phyloP scores from a whole-genome alignment of 495 filamentous ascomycete genomes.

The Collariella sp. region DNA sequence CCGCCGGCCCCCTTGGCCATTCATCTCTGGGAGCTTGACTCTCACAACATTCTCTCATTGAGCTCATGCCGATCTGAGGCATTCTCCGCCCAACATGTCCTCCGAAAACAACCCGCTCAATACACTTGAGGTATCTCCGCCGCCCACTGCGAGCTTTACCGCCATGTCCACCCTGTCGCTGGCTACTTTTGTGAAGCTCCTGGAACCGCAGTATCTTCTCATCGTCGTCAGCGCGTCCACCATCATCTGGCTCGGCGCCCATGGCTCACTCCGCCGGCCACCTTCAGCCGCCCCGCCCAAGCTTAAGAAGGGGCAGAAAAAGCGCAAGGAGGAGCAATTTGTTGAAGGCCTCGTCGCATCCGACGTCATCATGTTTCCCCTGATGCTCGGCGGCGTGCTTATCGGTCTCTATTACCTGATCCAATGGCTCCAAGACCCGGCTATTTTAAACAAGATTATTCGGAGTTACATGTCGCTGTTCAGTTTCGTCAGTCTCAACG shows the following conservation, averaged over 20 bases:
- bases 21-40: background rate
- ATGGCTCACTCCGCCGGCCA: conserved; percentile 56
- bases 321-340: conserved; percentile 51
- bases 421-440: conserved; percentile 76
- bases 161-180: background rate
- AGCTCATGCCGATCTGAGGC: background rate
- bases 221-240: conserved; percentile 36
- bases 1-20: too few relatives aligned
- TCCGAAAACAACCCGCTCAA: conserved; percentile 4
- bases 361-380: conserved; percentile 79
- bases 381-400: conserved; percentile 67
- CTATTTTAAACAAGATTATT: conserved; percentile 73
- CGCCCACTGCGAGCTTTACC: background rate
- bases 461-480: conserved; percentile 77
- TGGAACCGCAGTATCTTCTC: conserved; percentile 37
- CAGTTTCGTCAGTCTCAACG: conserved; percentile 64
- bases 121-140: background rate
- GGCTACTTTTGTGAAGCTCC: conserved; percentile 34
- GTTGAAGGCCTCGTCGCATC: conserved; percentile 70
- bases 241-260: conserved; percentile 40
- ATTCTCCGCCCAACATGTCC: conserved; percentile 9
- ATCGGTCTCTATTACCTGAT: conserved; percentile 79
- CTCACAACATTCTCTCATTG: background rate
- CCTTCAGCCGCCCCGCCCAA: conserved; percentile 62
- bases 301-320: conserved; percentile 35